phyloP scores from a whole-genome alignment of 2,329 filamentous ascomycete genomes.

The Moelleriella libera region DNA sequence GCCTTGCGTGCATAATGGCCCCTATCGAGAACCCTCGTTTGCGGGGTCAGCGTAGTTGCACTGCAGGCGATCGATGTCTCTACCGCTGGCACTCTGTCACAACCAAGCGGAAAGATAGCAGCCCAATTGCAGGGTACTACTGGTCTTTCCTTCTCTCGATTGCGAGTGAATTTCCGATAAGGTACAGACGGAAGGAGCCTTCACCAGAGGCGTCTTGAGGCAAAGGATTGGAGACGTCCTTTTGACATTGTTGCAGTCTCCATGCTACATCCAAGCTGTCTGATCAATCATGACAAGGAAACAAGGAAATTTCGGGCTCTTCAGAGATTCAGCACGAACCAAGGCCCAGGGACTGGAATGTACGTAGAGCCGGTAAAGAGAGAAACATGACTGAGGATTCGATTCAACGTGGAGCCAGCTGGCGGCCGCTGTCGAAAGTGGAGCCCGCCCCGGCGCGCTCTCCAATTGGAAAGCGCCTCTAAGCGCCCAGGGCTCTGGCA shows the following conservation, averaged over 20 bases:
- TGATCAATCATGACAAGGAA: too few species aligned
- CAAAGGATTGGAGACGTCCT: too few species aligned
- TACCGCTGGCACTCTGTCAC: not conserved
- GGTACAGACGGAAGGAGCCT: too few species aligned
- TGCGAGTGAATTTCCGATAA: too few species aligned
- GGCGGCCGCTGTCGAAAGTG: slow-evolving; percentile 14
- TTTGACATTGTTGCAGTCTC: too few species aligned
- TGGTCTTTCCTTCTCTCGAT: too few species aligned
- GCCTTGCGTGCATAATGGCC: not conserved
- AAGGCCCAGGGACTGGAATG: not conserved
- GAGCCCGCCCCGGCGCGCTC: slow-evolving; percentile 9
- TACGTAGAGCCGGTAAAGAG: not conserved
- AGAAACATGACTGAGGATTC: not conserved
- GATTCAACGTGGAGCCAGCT: not conserved
- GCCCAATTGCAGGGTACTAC: not conserved
- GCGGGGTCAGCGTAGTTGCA: slow-evolving; percentile 8
- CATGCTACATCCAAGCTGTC: too few species aligned
- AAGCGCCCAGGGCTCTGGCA: slow-evolving; percentile 18
- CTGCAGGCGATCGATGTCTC: slow-evolving; percentile 5
- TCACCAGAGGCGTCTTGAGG: too few species aligned
- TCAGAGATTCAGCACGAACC: too few species aligned
- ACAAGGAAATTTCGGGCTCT: too few species aligned
- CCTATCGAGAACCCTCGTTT: not conserved
- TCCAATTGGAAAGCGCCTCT: slow-evolving; percentile 17
- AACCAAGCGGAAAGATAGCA: not conserved